phyloP scores from a whole-genome alignment of 1,284 basidiomycete species.

The Austroboletus niveus region DNA sequence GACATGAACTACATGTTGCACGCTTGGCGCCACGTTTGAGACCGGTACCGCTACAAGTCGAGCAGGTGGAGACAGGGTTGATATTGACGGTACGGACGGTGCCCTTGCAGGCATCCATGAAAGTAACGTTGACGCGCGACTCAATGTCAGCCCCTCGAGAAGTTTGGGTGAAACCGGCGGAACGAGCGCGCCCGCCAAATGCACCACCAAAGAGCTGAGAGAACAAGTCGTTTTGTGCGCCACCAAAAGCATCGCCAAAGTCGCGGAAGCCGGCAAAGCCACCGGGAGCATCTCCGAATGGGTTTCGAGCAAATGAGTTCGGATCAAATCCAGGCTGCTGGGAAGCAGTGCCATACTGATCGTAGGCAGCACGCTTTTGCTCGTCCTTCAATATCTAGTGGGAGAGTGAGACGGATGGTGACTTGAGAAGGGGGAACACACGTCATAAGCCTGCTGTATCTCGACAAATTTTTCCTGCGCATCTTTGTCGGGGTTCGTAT shows the following conservation, averaged over 20 bases:
- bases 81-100: constrained; percentile 76
- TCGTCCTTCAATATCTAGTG: constrained; percentile 87
- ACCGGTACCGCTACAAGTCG: constrained; percentile 83
- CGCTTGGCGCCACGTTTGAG: constrained; percentile 87
- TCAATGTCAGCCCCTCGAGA: constrained; percentile 86
- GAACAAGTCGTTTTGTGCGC: constrained; percentile 70
- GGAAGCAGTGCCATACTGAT: constrained; percentile 93
- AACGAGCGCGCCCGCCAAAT: constrained; percentile 52
- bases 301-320: constrained; percentile 60
- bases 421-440: constrained; percentile 42
- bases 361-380: constrained; percentile 90
- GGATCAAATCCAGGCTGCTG: constrained; percentile 94
- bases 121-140: constrained; percentile 73
- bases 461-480: constrained; percentile 95
- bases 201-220: constrained; percentile 81
- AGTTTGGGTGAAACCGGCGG: constrained; percentile 48
- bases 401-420: constrained; percentile 15
- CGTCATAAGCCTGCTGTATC: constrained; percentile 97
- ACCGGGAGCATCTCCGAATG: constrained; percentile 47
- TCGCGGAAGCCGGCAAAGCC: constrained; percentile 71
- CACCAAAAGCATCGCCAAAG: constrained; percentile 69
- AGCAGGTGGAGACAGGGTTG: constrained; percentile 83
- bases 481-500: constrained; percentile 91
- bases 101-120: constrained; percentile 94
- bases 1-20: constrained; percentile 77